Evolutionary conservation across 2,329 filamentous ascomycete species (phyloP), one percentile per base, ranked within the genome.

Genomic region (Aspergillus unguis): DNA sequence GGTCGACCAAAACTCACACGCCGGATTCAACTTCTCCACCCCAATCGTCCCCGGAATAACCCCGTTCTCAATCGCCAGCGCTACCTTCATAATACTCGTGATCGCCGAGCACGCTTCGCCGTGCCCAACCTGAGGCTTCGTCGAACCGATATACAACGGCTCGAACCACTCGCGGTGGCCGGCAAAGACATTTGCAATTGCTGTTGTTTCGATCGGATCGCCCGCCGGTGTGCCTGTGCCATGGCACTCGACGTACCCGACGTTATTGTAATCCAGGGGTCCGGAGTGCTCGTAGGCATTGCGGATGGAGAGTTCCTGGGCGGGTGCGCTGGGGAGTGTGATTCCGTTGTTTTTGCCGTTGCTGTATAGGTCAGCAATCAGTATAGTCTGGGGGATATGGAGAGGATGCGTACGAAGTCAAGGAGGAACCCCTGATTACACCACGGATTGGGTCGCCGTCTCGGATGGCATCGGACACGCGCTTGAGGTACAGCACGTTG

Each of bases 191-290:
- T 37, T 41, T 3, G 44, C 43, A 3, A 66, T 51, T 4, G 66
- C 65, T 2, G 35, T 11, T 0, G 57, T 47, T 54, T 73, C 71
- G 0, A 66, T 50, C 0, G 69, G 70, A 51, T 73, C 71, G 11
- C 71, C 71, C 17, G 64, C 65, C 5, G 60, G 59, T 0, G 70
- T 72, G 4, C 75, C 75, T 0, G 76, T 77, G 31, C 74, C 74
- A 52, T 77, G 75, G 1, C 65, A 66, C 52, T 77, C 72, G 6
- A 76, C 69, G 54, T 69, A 77, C 1, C 57, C 59, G 17, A 59
- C 58, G 4, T 52, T 32, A 0, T 53, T 38, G 1, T 60, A 59
- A 43, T 73, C 65, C 1, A 77, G 62, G 10, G 11, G 10, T 1
- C 69, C 65, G 10, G 72, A 71, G 9, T 62, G 56, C 10, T 59